Evolutionary conservation across 805 yeast genomes (phyloP).

Genomic region (Schwanniomyces sp.): DNA sequence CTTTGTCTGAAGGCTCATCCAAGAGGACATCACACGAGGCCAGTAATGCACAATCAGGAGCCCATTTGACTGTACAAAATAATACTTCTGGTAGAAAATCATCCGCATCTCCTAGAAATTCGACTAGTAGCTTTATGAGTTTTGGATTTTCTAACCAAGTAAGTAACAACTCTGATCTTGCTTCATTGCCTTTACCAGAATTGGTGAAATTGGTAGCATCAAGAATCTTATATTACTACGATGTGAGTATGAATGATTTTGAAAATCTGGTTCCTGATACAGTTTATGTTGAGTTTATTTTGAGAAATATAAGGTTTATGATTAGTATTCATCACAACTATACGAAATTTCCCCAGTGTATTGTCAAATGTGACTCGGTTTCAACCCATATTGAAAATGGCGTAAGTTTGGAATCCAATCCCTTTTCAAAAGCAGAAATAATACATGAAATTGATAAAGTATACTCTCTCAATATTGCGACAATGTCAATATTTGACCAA

Average conservation of each 20-base stretch:
- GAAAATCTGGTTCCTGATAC: slow-evolving; percentile 82
- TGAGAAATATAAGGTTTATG: slow-evolving; percentile 65
- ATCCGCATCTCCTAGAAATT: slow-evolving; percentile 32
- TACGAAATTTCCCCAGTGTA: slow-evolving; percentile 38
- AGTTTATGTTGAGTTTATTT: slow-evolving; percentile 69
- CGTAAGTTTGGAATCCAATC: not conserved
- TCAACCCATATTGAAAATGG: slow-evolving; percentile 18
- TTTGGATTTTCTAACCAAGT: slow-evolving; percentile 18
- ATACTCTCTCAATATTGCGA: slow-evolving; percentile 33
- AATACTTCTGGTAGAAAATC: slow-evolving; percentile 6
- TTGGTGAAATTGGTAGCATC: slow-evolving; percentile 27
- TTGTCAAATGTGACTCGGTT: slow-evolving; percentile 46
- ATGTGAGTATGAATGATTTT: slow-evolving; percentile 49
- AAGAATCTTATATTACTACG: slow-evolving; percentile 29
- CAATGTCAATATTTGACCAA: slow-evolving; percentile 49
- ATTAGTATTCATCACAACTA: slow-evolving; percentile 46
- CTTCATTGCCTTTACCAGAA: slow-evolving; percentile 29
- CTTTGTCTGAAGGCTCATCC: slow-evolving; percentile 1
- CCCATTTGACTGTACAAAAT: slow-evolving; percentile 8
- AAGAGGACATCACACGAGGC: slow-evolving; percentile 46
- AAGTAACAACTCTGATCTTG: slow-evolving; percentile 30
- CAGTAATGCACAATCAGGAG: slow-evolving; percentile 15
- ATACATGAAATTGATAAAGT: slow-evolving; percentile 33
- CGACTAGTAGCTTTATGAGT: slow-evolving; percentile 26
- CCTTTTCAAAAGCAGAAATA: slow-evolving; percentile 41